Evolutionary conservation across 176 grass and related monocot species (phyloP).

Genomic region (Bromus sterilis): DNA sequence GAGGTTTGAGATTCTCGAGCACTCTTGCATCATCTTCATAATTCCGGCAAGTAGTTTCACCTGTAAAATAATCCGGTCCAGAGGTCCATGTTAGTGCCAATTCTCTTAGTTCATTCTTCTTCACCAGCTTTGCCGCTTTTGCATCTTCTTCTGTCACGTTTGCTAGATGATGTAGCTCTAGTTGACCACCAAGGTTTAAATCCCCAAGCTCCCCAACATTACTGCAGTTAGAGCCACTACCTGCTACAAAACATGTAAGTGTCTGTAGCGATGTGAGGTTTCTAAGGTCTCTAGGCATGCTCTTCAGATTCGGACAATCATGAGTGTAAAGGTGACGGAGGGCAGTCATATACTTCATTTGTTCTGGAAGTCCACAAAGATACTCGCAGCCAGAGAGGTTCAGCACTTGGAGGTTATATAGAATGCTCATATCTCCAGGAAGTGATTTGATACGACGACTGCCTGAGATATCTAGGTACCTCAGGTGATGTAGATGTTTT

Average conservation of each 20-base stretch:
- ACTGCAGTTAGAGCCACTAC: neutral
- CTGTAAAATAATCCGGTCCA: neutral
- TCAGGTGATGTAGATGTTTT: neutral
- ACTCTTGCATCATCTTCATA: neutral
- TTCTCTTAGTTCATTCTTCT: neutral
- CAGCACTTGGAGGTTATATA: neutral
- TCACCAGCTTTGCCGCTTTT: neutral
- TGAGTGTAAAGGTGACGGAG: too few relatives aligned
- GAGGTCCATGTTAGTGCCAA: neutral
- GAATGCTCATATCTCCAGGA: neutral
- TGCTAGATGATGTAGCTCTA: neutral
- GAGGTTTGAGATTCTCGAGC: neutral
- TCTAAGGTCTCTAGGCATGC: neutral
- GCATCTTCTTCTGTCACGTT: neutral
- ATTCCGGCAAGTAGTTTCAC: neutral
- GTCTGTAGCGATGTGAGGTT: neutral
- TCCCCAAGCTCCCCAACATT: neutral
- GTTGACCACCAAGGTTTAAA: neutral
- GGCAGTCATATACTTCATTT: too few relatives aligned
- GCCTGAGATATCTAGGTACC: neutral
- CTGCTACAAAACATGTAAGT: neutral
- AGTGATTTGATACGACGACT: neutral
- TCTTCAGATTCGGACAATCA: neutral
- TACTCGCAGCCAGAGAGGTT: neutral
- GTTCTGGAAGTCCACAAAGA: accelerated